Evolutionary conservation across 129 eudicot genomes (phyloP).

Genomic region (Tagetes patula): DNA sequence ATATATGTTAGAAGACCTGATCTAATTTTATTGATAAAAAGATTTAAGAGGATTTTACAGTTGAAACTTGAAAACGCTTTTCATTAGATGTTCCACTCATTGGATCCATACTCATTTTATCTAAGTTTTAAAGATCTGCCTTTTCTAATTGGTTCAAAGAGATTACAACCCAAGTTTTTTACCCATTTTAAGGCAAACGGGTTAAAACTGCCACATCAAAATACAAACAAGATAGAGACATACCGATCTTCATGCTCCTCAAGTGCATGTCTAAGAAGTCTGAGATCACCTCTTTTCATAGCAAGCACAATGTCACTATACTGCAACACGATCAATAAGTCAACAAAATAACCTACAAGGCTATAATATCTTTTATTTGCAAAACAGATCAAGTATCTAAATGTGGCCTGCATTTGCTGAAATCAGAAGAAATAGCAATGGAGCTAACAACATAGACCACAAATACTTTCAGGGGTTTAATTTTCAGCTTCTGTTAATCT

Average conservation of each 20-base stretch:
- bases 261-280: conserved; percentile 78
- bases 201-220: neutral
- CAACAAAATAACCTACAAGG: conserved; percentile 7
- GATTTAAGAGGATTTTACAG: neutral
- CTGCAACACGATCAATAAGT: conserved; percentile 40
- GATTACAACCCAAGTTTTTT: neutral
- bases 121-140: neutral
- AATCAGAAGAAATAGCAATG: neutral
- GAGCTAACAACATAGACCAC: neutral
- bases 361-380: neutral
- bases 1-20: neutral
- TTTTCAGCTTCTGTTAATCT: too few relatives aligned
- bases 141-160: neutral
- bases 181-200: neutral
- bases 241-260: conserved; percentile 93
- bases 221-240: conserved; percentile 1
- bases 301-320: conserved; percentile 71
- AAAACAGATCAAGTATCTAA: neutral
- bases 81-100: neutral
- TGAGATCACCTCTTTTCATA: conserved; percentile 90
- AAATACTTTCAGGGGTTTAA: neutral
- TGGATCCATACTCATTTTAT: neutral
- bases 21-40: neutral
- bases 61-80: neutral
- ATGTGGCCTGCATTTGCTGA: neutral